Base-by-base conservation (phyloP, 73 alveolate species). In the Symbiodinium pilosum region DNA sequence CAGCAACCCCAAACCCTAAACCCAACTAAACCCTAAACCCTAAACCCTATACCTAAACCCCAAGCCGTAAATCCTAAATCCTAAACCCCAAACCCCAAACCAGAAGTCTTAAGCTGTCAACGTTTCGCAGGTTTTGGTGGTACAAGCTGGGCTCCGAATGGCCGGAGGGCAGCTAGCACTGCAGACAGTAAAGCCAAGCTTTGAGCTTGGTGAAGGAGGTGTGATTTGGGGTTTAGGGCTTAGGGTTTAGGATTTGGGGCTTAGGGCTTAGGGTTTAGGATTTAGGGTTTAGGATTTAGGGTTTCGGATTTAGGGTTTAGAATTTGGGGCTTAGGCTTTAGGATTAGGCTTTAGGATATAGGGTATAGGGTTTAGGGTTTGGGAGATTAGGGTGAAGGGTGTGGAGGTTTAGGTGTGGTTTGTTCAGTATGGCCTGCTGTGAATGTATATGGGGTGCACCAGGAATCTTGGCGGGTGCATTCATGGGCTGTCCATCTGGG, bases 121-220 rank as follows among this genome's bases (percentile, higher is more conserved):
- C 32, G 77, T 32, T 36, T 26, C 12, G 77, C 77, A 71, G 43
- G 85, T 71, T 71, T 43, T 71, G 85, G 85, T 71, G 85, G 85
- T 71, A 71, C 85, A 71, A 28, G 85, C 41, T 34, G 85, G 44
- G 47, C 85, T 34, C 85, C 18, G 26, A 42, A 42, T 71, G 42
- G 42, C 85, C 85, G 9, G 85, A 34, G 14, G 43, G 85, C 85
- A 20, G 26, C 85, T 32, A 21, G 85, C 32, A 21, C n/a, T 54
- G 71, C 71, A 1, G 71, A n/a, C n/a, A n/a, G n/a, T n/a, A n/a
- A n/a, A n/a, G n/a, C n/a, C n/a, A n/a, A n/a, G 71, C n/a, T 54
- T 54, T 54, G 7, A 21, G 71, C 16, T 20, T 1, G 3, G 14
- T 52, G 69, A 28, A 28, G 3, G 3, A 28, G 2, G 14, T 52